Evolutionary conservation across 257 asterid genomes (phyloP), one percentile per base, ranked within the genome.

Genomic region (Knoxia roxburghii): DNA sequence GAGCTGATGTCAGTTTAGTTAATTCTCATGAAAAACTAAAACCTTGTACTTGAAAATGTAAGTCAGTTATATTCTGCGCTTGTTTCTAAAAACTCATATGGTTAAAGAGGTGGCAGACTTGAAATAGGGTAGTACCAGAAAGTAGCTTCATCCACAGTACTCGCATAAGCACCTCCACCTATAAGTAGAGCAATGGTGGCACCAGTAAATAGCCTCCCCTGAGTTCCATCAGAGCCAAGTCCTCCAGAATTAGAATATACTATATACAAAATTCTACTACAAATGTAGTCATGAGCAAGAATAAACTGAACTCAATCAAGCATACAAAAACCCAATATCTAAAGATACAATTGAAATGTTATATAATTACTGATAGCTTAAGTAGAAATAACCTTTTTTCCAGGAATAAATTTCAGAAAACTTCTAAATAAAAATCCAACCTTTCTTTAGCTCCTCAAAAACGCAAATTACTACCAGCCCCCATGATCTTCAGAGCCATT

Each of bases 61-160:
- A 45, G 11, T 8, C 43, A 56, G n/a, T 30, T 26, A 9, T 23
- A 26, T 32, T 40, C 1, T 35, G 48, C 60, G 15, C 39, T n/a
- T 37, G 51, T 26, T n/a, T 70, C 24, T 33, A 33, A 12, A 24
- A 75, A 63, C 24, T 7, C 21, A 27, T 20, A 46, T 17, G 26
- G 26, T n/a, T 3, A 13, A 68, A 21, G 13, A 56, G 13, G 2
- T 39, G 37, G 32, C 41, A 5, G n/a, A 21, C 53, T 48, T 21
- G 37, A 20, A 69, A 62, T 18, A 81, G 52, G 53, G 61, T n/a
- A 65, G 72, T 79, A 81, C 97, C 97, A 90, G 89, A 90, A 94
- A 72, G 99, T 94, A 69, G 95, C 96, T 77, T 94, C 99, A 81
- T 94, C 97, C 73, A 94, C 99, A 0, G 97, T 94, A 81, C 99